phyloP scores from a whole-genome alignment of 2,329 filamentous ascomycete species.

The Cyphellophora attinorum region DNA sequence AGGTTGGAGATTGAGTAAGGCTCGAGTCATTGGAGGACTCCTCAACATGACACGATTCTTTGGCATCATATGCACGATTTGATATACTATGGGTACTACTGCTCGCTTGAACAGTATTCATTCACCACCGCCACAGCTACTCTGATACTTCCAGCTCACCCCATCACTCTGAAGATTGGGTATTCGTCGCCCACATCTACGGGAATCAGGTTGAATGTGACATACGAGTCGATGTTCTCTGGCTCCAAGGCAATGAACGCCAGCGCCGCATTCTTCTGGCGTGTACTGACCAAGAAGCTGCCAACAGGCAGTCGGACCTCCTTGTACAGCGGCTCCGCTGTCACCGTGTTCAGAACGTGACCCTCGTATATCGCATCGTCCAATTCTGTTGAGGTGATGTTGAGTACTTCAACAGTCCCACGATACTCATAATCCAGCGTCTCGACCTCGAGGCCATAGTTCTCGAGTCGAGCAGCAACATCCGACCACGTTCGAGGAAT shows the following conservation, averaged over 20 bases:
- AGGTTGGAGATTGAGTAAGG: no score
- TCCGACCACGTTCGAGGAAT: slow-evolving; percentile 5
- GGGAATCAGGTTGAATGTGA: slow-evolving; percentile 6
- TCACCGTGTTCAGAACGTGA: slow-evolving; percentile 3
- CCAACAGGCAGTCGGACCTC: slow-evolving; percentile 3
- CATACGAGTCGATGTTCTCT: slow-evolving; percentile 7
- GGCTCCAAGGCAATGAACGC: slow-evolving; percentile 5
- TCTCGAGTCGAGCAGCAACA: slow-evolving; percentile 3
- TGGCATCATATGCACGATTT: no score
- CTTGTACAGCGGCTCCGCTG: slow-evolving; percentile 2
- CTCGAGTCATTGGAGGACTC: no score
- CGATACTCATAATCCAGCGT: slow-evolving; percentile 3
- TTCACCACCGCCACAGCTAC: no score
- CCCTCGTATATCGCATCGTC: slow-evolving; percentile 3
- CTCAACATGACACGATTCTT: no score
- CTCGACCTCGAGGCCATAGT: slow-evolving; percentile 4
- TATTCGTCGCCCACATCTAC: slow-evolving; percentile 6
- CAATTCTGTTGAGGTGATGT: slow-evolving; percentile 1
- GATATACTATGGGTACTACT: no score
- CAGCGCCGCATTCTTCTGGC: slow-evolving; percentile 4
- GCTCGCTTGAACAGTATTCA: no score
- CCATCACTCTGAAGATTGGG: slow-evolving; percentile 2
- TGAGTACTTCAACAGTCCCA: slow-evolving; percentile 4
- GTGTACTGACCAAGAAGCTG: slow-evolving; percentile 5
- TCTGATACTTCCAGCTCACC: not conserved